Evolutionary conservation across 768 basidiomycete species (phyloP), one percentile per base, ranked within the genome.

Genomic region (Glaciozyma martinii): DNA sequence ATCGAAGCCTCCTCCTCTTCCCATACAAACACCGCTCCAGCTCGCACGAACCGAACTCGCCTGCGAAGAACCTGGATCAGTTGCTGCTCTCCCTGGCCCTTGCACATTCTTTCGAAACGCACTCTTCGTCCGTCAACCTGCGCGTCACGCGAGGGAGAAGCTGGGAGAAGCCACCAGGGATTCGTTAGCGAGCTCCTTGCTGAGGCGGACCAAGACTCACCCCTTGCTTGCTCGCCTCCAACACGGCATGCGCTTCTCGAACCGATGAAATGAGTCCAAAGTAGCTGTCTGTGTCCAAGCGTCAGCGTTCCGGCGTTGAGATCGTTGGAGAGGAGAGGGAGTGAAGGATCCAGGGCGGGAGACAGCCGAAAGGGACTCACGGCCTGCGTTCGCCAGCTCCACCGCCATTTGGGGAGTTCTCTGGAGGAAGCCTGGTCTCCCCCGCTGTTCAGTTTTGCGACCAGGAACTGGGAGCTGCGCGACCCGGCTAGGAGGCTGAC

Each of bases 91-190:
- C 46, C n/a, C 16, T 43, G 42, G 18, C 42, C n/a, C n/a, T 21
- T 16, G 46, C n/a, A 42, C 13, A 5, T 19, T 9, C 27, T n/a
- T 56, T 40, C 37, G 19, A 30, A 16, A 30, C 74, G 75, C 71
- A 66, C 70, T 78, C 43, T 74, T 78, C 68, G 71, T 78, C 63
- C 65, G 77, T 78, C 62, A 75, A 72, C 72, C 68, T 75, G 71
- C 65, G 77, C 69, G 70, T 71, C 57, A 62, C 46, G 29, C 77
- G 65, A 66, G 74, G 70, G 32, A 73, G 65, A 67, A 78, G 71
- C 74, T 78, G 49, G 42, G 53, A 16, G 74, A 75, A 49, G 73
- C 60, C 73, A 74, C 63, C 62, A 72, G 55, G 59, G 72, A 29
- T 27, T 44, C 56, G 44, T 25, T 13, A 2, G 49, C 64, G 73